These are phyloP conservation scores for Lepiota venenata DNA, from an alignment of 768 basidiomycete genomes.

Conservation along the genomic window DNA sequence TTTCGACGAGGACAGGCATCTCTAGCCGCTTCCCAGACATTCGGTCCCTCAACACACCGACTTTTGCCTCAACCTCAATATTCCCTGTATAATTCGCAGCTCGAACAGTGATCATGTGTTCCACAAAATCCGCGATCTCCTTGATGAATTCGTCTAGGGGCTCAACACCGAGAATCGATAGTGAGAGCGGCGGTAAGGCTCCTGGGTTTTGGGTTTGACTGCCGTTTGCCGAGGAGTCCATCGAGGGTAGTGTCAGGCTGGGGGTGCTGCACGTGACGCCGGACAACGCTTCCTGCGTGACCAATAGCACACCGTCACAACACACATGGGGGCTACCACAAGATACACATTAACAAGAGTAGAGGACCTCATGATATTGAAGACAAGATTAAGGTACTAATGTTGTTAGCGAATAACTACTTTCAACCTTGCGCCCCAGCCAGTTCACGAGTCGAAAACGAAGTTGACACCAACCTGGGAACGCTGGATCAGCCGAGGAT, in stretches of 20 bases:
- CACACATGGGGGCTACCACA: too few relatives aligned
- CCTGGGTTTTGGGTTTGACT: neutral
- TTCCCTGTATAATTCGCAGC: slow-evolving; percentile 44
- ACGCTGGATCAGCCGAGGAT: neutral
- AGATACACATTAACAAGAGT: neutral
- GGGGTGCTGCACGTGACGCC: neutral
- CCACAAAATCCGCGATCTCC: slow-evolving; percentile 87
- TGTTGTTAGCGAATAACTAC: slow-evolving; percentile 26
- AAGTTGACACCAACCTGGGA: slow-evolving; percentile 67
- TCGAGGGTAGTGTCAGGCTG: neutral
- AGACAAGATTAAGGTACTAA: slow-evolving; percentile 8
- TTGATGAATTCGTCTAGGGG: slow-evolving; percentile 92
- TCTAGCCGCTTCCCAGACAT: slow-evolving; percentile 50
- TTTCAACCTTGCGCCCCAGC: slow-evolving; percentile 29
- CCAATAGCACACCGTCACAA: neutral
- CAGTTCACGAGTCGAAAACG: slow-evolving; percentile 65
- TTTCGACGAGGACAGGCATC: slow-evolving; percentile 78
- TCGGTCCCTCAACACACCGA: slow-evolving; percentile 71
- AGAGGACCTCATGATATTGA: neutral
- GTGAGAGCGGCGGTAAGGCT: slow-evolving; percentile 58
- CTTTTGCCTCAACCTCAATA: slow-evolving; percentile 90
- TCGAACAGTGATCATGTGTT: slow-evolving; percentile 60
- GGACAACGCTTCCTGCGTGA: slow-evolving; percentile 3
- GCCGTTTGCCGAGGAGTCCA: slow-evolving; percentile 7
- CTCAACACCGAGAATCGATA: slow-evolving; percentile 85